Conservation (phyloP, 345 rosid genomes). For the Tarenaya hassleriana region DNA sequence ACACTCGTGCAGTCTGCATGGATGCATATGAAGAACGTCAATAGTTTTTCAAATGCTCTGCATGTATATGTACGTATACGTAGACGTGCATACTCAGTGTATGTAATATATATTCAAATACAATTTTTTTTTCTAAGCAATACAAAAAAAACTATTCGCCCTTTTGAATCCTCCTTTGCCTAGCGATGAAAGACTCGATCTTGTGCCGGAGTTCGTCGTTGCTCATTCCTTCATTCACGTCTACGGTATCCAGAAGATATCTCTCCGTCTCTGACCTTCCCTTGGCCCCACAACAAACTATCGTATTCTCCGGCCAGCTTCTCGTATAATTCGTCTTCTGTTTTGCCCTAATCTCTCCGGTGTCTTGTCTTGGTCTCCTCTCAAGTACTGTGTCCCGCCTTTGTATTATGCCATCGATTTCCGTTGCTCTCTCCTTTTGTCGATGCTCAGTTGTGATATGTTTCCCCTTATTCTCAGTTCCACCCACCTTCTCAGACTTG, state of each 20-base stretch:
- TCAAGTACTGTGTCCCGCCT: neutral
- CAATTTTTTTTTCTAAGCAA: slow-evolving; percentile 12
- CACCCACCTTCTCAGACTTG: slow-evolving; percentile 9
- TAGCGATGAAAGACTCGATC: slow-evolving; percentile 69
- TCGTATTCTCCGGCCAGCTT: slow-evolving; percentile 38
- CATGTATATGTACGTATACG: too few species aligned
- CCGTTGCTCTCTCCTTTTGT: neutral
- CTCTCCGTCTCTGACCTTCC: slow-evolving; percentile 38
- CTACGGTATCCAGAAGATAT: slow-evolving; percentile 7
- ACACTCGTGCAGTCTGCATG: too few species aligned
- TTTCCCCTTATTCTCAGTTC: slow-evolving; percentile 1
- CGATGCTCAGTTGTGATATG: neutral
- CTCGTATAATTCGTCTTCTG: slow-evolving; percentile 31
- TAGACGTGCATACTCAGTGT: too few species aligned
- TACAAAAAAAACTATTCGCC: slow-evolving; percentile 42
- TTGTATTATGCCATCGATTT: too few species aligned
- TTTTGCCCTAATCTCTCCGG: slow-evolving; percentile 1
- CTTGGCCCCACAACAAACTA: slow-evolving; percentile 27
- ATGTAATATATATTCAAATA: too few species aligned
- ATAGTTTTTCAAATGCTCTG: too few species aligned
- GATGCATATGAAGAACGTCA: too few species aligned
- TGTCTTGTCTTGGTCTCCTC: slow-evolving; percentile 12
- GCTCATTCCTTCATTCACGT: slow-evolving; percentile 35
- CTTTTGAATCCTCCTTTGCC: slow-evolving; percentile 57
- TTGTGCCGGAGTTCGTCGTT: slow-evolving; percentile 57